A percentile compares a stretch with the other conserved stretches of the same genome.
Conservation (phyloP, 495 filamentous ascomycete genomes). For the Tuber calosporum region DNA sequence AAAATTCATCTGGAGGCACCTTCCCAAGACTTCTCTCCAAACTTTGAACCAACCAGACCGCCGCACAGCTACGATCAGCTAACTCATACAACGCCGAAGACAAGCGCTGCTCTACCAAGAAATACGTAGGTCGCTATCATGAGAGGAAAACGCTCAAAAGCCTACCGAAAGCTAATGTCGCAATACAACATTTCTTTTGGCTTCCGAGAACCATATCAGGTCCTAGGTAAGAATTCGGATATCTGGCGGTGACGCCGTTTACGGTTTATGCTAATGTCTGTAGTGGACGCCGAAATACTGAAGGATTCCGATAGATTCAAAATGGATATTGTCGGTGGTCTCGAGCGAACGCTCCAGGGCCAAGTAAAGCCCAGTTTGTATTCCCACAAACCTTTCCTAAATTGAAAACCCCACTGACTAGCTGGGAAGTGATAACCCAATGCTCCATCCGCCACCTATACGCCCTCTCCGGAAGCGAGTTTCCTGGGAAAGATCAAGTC, state of each 20-base stretch:
- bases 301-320: constrained; percentile 65
- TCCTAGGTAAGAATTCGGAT: constrained; percentile 54
- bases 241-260: constrained; percentile 13
- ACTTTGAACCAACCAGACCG: not conserved
- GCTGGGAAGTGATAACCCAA: constrained; percentile 54
- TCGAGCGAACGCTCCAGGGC: constrained; percentile 70
- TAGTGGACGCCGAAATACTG: constrained; percentile 74
- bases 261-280: constrained; percentile 4
- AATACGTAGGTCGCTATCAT: constrained; percentile 45
- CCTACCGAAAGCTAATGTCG: constrained; percentile 94
- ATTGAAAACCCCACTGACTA: constrained; percentile 15
- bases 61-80: not conserved
- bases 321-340: constrained; percentile 65
- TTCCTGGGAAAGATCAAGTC: constrained; percentile 52
- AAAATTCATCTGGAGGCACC: not conserved
- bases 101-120: constrained; percentile 3
- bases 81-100: not conserved
- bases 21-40: not conserved
- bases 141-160: constrained; percentile 87
- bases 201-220: constrained; percentile 90
- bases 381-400: not conserved
- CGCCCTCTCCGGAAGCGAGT: constrained; percentile 42
- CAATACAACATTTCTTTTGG: constrained; percentile 75
- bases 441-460: constrained; percentile 69
- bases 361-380: constrained; percentile 73